Base-by-base conservation (phyloP, 768 basidiomycete species). In the Macrolepiota fuliginosa region DNA sequence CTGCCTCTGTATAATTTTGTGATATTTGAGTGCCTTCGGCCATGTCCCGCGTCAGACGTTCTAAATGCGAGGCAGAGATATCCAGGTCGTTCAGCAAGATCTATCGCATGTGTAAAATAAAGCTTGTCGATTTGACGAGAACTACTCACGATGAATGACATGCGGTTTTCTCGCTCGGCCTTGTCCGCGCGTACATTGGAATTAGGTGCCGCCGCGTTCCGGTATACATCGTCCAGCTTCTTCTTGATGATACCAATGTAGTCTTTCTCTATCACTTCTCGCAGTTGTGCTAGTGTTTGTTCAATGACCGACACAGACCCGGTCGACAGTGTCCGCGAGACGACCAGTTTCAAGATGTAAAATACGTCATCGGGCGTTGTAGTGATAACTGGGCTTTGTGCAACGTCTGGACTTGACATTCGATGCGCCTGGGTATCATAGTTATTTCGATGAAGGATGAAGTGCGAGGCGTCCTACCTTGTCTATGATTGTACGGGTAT, bases 41-140 rank as follows among this genome's bases (percentile, higher is more conserved):
- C 7, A 94, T 67, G 64, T 95, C 92, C 58, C 81, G 84, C 4
- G 87, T 75, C 22, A 99, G 78, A 51, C 91, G 86, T 56, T 96
- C 93, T 72, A 96, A 84, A 75, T 99, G 95, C 5, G 86, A 90
- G 2, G 88, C 87, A 2, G 96, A 98, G 17, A 94, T 73, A 71
- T 98, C 95, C n/a, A 99, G 80, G 72, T 99, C 94, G 70, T 99
- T 99, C 54, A 98, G 78, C 49, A 91, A 82, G 37, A 88, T 89
- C 96, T 98, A 69, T 12, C 6, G 22, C 11, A 42, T 51, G 56
- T 47, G 46, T 54, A 50, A 65, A 15, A 42, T 58, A 39, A 61
- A 55, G 36, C 29, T 24, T 47, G 29, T 5, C 32, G 29, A 10
- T 45, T 10, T 45, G 27, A 12, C 15, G 37, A 37, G 63, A 37